phyloP scores from a whole-genome alignment of 345 rosid species.

The Hirschfeldia incana region DNA sequence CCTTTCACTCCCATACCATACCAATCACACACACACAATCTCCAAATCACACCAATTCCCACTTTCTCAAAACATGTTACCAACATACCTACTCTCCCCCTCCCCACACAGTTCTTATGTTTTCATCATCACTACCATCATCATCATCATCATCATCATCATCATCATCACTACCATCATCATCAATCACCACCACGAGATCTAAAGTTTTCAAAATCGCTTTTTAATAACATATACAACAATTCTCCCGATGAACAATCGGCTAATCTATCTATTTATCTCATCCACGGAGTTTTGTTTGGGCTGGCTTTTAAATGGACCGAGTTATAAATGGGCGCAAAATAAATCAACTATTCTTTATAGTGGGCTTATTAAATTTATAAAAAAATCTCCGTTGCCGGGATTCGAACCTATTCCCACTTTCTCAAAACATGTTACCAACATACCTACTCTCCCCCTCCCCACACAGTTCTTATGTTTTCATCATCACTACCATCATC shows the following conservation, averaged over 20 bases:
- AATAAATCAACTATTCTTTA: no score
- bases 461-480: no score
- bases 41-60: background rate
- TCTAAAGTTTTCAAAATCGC: background rate
- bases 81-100: background rate
- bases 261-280: background rate
- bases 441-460: background rate
- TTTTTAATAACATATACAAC: background rate
- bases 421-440: background rate
- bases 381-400: no score
- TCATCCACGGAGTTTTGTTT: background rate
- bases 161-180: background rate
- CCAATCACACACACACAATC: background rate
- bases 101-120: no score
- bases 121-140: no score
- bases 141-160: background rate
- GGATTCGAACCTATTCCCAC: background rate
- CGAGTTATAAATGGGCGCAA: background rate
- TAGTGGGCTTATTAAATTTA: no score
- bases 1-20: slow-evolving; percentile 21
- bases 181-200: background rate
- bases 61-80: background rate
- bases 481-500: no score
- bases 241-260: background rate
- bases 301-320: slow-evolving; percentile 1